Percentiles rank a stretch among this genome's conserved stretches.
phyloP scores from a whole-genome alignment of 2,329 filamentous ascomycete species.

The Fusarium chuoi region DNA sequence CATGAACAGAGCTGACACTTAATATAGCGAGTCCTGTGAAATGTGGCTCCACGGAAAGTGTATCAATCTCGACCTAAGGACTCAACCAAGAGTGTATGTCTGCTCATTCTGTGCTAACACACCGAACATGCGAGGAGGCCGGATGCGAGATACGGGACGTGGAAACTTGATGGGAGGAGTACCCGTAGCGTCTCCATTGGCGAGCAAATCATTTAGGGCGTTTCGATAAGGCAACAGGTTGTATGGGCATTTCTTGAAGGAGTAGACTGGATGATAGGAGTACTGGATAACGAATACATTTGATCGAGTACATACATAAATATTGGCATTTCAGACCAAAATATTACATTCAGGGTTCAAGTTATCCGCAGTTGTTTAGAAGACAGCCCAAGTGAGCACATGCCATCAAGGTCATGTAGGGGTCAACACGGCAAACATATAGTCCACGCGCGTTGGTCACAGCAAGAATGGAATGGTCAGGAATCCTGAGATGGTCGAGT shows the following conservation, averaged over 20 bases:
- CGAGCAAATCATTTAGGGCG: conserved; percentile 56
- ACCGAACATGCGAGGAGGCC: conserved; percentile 62
- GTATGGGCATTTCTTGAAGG: conserved; percentile 35
- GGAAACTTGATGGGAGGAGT: conserved; percentile 39
- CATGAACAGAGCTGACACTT: conserved; percentile 27
- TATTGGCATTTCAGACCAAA: conserved; percentile 9
- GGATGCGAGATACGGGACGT: conserved; percentile 57
- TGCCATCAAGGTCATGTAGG: background rate
- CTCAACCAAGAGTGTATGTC: conserved; percentile 70
- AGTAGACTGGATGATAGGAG: conserved; percentile 33
- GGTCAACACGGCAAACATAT: background rate
- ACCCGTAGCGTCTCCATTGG: conserved; percentile 51
- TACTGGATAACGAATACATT: conserved; percentile 27
- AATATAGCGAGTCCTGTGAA: conserved; percentile 69
- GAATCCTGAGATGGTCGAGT: background rate
- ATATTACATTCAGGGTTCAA: background rate
- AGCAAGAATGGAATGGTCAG: background rate
- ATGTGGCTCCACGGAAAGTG: conserved; percentile 73
- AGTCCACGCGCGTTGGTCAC: background rate
- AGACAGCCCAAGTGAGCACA: background rate
- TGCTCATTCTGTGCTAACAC: conserved; percentile 72
- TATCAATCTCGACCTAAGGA: conserved; percentile 66
- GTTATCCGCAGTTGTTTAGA: background rate
- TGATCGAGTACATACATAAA: conserved; percentile 27
- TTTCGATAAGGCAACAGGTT: conserved; percentile 50